Base-by-base conservation (phyloP, 805 yeast genomes). In the Monosporozyma aerobia region DNA sequence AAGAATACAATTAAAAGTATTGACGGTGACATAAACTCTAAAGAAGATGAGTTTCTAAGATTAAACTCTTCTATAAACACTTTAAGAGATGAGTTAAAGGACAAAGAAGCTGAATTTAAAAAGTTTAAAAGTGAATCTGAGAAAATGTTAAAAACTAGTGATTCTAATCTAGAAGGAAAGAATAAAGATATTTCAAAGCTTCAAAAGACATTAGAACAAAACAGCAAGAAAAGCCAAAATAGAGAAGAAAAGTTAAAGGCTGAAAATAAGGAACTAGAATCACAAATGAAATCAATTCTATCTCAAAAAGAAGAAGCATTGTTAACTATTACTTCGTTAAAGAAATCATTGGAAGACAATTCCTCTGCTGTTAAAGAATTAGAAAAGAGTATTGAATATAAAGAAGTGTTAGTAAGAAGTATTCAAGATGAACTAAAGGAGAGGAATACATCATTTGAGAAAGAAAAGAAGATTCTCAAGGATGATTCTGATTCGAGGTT, bases 401-500 rank as follows among this genome's bases (percentile, higher is more conserved):
- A 43, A 23, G 45, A 43, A 10, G 16, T 2, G 3, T 23, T 23
- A 11, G 5, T 44, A 6, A 46, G 39, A 10, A 49, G 51, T 32
- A 46, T 53, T 14, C 54, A 51, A 14, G 62, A 59, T 6, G 70
- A 73, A 1, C 56, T 80, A 47, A 69, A 69, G 22, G 58, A 58
- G 22, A 79, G 76, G 55, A 57, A 57, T 0, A 56, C 65, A 41
- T 81, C 75, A 40, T 73, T 80, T 53, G 84, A 79, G 47, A 70
- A 69, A 43, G 84, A 80, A 58, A 67, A 83, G 50, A 68, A 66
- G 14, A 63, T 76, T 57, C 59, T 77, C 13, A 73, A 73, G 49
- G 77, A 77, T 50, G 75, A 67, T 50, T 79, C 85, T 1, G 80
- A 77, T 52, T 70, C 78, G 0, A 68, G 75, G 0, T 67, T 76